Evolutionary conservation across 2,329 filamentous ascomycete species (phyloP).

Genomic region (Penicillium glabrum): DNA sequence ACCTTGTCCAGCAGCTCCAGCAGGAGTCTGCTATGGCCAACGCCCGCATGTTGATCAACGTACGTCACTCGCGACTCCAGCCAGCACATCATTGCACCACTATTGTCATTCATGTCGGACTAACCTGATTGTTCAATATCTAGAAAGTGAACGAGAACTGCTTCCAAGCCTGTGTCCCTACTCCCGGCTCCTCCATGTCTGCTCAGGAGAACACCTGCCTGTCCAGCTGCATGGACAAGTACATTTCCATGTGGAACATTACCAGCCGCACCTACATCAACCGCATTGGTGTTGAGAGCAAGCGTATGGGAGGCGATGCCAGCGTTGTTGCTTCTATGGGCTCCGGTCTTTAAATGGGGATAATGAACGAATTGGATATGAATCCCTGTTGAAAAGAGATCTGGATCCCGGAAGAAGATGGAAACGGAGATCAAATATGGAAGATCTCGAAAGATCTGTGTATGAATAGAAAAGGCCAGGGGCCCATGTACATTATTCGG

Average conservation of each 20-base stretch:
- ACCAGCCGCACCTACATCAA: constrained; percentile 68
- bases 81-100: background rate
- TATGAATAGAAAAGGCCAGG: constrained; percentile 24
- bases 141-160: constrained; percentile 81
- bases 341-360: constrained; percentile 4
- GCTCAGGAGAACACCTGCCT: constrained; percentile 69
- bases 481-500: constrained; percentile 26
- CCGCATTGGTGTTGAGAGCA: constrained; percentile 57
- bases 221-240: constrained; percentile 79
- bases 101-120: background rate
- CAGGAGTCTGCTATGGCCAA: constrained; percentile 67
- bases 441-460: constrained; percentile 14
- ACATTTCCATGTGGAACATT: constrained; percentile 76
- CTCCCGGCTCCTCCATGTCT: constrained; percentile 65
- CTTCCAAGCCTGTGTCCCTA: constrained; percentile 74
- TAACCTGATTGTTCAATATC: background rate
- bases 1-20: constrained; percentile 64
- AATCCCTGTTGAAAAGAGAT: background rate
- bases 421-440: background rate
- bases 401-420: background rate
- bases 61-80: constrained; percentile 37
- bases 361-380: background rate
- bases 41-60: constrained; percentile 68
- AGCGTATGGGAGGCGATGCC: constrained; percentile 41
- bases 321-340: constrained; percentile 18